Percentiles rank a stretch among this genome's conserved stretches.
Evolutionary conservation across 306 rosid genomes (phyloP).

Genomic region (Lathyrus oleraceus): DNA sequence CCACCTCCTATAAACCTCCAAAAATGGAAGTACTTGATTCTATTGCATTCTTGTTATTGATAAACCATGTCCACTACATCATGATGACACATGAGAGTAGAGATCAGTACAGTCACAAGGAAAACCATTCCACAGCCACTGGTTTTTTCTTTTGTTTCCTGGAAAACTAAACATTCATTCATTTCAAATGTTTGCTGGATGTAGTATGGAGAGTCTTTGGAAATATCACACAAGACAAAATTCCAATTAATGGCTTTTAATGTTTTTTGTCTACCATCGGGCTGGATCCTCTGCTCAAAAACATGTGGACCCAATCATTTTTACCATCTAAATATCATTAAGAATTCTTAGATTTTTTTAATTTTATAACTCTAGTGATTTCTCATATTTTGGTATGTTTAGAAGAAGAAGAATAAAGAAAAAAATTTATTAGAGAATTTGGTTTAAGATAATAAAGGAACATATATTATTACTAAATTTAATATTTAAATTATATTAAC

Average conservation of each 20-base stretch:
- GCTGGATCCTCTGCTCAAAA: conserved; percentile 30
- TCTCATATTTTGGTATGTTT: too few relatives aligned
- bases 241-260: conserved; percentile 32
- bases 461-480: too few relatives aligned
- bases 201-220: background rate
- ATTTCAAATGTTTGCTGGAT: conserved; percentile 32
- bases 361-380: too few relatives aligned
- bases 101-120: background rate
- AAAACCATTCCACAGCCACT: conserved; percentile 44
- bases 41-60: conserved; percentile 9
- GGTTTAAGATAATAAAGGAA: too few relatives aligned
- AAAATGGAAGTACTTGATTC: conserved; percentile 29
- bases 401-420: too few relatives aligned
- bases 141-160: conserved; percentile 16
- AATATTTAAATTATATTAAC: too few relatives aligned
- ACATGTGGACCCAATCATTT: conserved; percentile 3
- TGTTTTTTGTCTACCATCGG: conserved; percentile 11
- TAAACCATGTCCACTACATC: conserved; percentile 27
- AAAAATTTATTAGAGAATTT: too few relatives aligned
- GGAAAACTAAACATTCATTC: background rate
- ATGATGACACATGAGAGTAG: background rate
- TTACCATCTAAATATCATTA: conserved; percentile 2
- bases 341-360: background rate
- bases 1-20: background rate
- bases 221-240: conserved; percentile 50